Evolutionary conservation across 495 filamentous ascomycete genomes (phyloP).

Genomic region (Aspergillus avenaceus): DNA sequence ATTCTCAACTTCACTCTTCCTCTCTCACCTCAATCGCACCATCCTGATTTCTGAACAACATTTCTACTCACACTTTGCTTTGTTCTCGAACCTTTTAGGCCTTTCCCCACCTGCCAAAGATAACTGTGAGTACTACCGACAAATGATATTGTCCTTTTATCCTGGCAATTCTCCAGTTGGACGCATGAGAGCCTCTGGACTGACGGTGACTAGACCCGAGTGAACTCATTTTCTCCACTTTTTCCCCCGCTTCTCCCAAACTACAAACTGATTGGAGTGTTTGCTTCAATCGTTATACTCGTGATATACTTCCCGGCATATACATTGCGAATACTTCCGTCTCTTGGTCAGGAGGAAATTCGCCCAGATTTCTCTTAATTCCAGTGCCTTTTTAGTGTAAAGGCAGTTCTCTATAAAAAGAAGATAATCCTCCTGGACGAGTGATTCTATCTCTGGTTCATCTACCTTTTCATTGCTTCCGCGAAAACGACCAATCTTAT

Average conservation of each 20-base stretch:
- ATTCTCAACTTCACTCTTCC: neutral
- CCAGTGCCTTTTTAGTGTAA: neutral
- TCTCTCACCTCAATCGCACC: neutral
- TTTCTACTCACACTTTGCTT: neutral
- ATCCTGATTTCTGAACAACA: neutral
- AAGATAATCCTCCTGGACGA: neutral
- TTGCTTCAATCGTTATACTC: constrained; percentile 1
- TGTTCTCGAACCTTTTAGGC: constrained; percentile 8
- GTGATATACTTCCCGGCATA: constrained; percentile 6
- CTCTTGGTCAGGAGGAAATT: constrained; percentile 6
- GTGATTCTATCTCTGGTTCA: neutral
- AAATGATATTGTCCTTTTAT: constrained; percentile 2
- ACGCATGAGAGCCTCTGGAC: constrained; percentile 3
- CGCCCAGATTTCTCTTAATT: constrained; percentile 3
- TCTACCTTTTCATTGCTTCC: neutral
- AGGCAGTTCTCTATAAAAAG: constrained; percentile 6
- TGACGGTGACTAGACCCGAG: constrained; percentile 8
- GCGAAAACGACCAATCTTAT: neutral
- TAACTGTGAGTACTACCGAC: constrained; percentile 2
- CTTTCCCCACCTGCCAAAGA: constrained; percentile 6
- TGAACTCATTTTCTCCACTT: constrained; percentile 22
- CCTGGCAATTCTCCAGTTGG: neutral
- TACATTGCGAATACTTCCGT: constrained; percentile 2
- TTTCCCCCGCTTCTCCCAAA: constrained; percentile 18
- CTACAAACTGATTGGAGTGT: constrained; percentile 6